Evolutionary conservation across 2,329 filamentous ascomycete species (phyloP).

Genomic region (Diaporthe citrichinensis): DNA sequence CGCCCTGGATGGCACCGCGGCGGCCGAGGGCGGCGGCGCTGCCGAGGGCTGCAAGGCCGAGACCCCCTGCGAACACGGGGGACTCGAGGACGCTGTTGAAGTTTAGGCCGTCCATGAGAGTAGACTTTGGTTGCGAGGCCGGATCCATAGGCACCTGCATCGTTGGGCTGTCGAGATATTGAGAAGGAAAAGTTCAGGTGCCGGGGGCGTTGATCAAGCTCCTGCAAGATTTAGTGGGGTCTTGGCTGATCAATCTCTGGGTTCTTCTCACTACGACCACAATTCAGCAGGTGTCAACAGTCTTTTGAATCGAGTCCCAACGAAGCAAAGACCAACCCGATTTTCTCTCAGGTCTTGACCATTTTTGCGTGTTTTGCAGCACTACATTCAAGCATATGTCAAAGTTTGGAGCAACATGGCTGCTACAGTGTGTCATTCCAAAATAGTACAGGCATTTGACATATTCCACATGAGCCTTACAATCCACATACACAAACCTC

Average conservation of each 20-base stretch:
- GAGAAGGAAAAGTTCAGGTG: conserved; percentile 19
- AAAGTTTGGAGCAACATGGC: not conserved
- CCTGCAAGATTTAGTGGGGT: conserved; percentile 37
- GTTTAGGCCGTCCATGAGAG: conserved; percentile 53
- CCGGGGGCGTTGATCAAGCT: conserved; percentile 11
- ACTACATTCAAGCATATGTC: not conserved
- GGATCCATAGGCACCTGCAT: conserved; percentile 43
- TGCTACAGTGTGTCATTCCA: not conserved
- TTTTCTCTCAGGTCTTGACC: not conserved
- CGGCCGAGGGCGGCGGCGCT: conserved; percentile 86
- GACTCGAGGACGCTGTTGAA: conserved; percentile 74
- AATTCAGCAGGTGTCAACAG: not conserved
- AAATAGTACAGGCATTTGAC: not conserved
- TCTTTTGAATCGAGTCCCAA: too few relatives aligned
- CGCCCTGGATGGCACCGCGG: conserved; percentile 79
- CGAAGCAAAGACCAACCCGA: not conserved
- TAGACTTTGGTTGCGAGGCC: conserved; percentile 36
- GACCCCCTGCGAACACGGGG: conserved; percentile 78
- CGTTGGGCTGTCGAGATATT: conserved; percentile 23
- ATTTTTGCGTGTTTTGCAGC: not conserved
- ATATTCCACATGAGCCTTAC: not conserved
- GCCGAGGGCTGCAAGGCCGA: conserved; percentile 91
- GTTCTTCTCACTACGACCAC: not conserved
- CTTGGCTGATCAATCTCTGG: conserved; percentile 34
- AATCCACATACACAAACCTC: not conserved